phyloP scores from a whole-genome alignment of 441 rosid species.

The Viola pubescens region DNA sequence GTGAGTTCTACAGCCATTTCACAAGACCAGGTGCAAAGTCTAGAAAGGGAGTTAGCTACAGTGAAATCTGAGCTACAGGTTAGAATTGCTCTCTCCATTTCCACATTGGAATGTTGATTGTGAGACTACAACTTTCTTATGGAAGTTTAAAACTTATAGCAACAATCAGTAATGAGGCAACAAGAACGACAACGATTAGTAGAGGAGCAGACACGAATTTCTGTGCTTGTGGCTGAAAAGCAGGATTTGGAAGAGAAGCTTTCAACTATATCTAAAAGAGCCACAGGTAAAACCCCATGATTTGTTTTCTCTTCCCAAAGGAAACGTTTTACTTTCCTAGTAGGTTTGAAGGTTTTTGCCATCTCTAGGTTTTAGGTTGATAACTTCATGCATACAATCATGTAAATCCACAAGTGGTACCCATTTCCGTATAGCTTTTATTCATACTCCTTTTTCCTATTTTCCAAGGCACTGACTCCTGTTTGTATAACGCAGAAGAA shows the following conservation, averaged over 20 bases:
- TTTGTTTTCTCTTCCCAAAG: neutral
- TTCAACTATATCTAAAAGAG: conserved; percentile 31
- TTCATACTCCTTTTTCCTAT: neutral
- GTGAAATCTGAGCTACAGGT: conserved; percentile 76
- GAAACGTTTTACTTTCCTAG: neutral
- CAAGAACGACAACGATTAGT: conserved; percentile 46
- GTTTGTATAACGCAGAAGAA: conserved; percentile 42
- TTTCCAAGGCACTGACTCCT: conserved; percentile 10
- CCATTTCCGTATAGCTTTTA: neutral
- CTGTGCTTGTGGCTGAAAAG: conserved; percentile 65
- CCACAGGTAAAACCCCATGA: conserved; percentile 38
- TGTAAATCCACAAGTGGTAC: neutral
- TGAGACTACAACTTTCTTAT: conserved; percentile 20
- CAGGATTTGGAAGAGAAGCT: conserved; percentile 67
- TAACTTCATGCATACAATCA: neutral
- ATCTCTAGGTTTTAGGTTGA: neutral
- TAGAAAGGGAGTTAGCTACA: conserved; percentile 55
- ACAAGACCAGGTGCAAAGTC: conserved; percentile 36
- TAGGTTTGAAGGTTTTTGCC: neutral
- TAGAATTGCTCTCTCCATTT: conserved; percentile 14
- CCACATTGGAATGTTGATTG: conserved; percentile 7
- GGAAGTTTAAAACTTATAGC: conserved; percentile 36
- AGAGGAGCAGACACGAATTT: conserved; percentile 61
- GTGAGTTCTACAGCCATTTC: conserved; percentile 30
- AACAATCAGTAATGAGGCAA: conserved; percentile 58